Percentiles rank a stretch among this genome's conserved stretches.
Evolutionary conservation across 768 basidiomycete species (phyloP).

Genomic region (Dioszegia crocea): DNA sequence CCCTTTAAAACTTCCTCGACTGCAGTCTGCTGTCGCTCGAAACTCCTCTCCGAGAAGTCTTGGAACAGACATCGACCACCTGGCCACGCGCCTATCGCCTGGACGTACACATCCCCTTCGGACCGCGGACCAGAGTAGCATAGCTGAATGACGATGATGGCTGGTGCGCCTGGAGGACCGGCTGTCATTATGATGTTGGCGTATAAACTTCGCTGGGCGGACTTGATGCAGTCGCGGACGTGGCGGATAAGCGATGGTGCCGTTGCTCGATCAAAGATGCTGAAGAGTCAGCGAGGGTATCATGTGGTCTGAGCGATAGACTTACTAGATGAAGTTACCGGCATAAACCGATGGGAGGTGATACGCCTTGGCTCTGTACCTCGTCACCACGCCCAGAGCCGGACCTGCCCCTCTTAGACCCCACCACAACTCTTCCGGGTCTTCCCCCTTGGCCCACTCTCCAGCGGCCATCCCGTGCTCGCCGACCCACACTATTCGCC

Average conservation of each 20-base stretch:
- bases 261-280: slow-evolving; percentile 81
- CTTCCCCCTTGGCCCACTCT: slow-evolving; percentile 38
- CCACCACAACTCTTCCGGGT: slow-evolving; percentile 44
- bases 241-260: slow-evolving; percentile 84
- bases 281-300: slow-evolving; percentile 43
- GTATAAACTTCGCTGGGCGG: slow-evolving; percentile 79
- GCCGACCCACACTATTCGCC: slow-evolving; percentile 71
- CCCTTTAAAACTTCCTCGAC: slow-evolving; percentile 84
- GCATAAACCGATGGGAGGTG: slow-evolving; percentile 88
- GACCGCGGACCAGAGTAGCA: slow-evolving; percentile 77
- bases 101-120: slow-evolving; percentile 69
- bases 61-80: slow-evolving; percentile 80
- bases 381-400: slow-evolving; percentile 74
- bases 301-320: slow-evolving; percentile 16
- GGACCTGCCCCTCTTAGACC: slow-evolving; percentile 61
- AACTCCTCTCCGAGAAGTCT: slow-evolving; percentile 85
- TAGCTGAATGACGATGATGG: slow-evolving; percentile 79
- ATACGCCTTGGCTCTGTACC: slow-evolving; percentile 84
- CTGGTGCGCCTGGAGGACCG: slow-evolving; percentile 75
- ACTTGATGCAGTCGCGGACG: slow-evolving; percentile 88
- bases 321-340: slow-evolving; percentile 86
- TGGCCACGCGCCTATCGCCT: slow-evolving; percentile 80
- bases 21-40: slow-evolving; percentile 83
- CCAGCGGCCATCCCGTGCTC: slow-evolving; percentile 68
- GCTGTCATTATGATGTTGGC: slow-evolving; percentile 87